A percentile compares a stretch with the other conserved stretches of the same genome.
Conservation (phyloP, 2,329 filamentous ascomycete species). For the Fusarium sp. region DNA sequence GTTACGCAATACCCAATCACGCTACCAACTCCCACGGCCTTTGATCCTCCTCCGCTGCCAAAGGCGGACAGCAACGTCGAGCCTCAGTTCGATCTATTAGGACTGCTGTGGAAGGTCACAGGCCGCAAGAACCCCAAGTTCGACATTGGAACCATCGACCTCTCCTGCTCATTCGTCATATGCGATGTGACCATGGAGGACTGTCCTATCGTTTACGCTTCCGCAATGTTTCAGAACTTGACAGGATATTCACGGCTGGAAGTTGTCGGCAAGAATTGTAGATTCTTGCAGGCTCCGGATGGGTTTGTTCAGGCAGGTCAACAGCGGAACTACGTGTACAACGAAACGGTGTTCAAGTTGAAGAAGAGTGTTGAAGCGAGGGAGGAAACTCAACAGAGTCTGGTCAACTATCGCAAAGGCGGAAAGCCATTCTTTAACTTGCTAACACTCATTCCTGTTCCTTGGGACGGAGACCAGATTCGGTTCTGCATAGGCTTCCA, state of each 20-base stretch:
- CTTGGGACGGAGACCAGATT: neutral
- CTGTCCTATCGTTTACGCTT: neutral
- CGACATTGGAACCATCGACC: neutral
- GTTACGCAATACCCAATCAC: neutral
- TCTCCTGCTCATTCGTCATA: neutral
- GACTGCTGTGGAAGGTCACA: neutral
- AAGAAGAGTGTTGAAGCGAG: neutral
- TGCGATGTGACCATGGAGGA: neutral
- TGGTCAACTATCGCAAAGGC: neutral
- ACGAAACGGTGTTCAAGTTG: neutral
- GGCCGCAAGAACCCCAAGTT: neutral
- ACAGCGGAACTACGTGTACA: neutral
- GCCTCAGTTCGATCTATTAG: neutral
- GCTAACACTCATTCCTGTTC: neutral
- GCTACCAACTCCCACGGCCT: rapidly evolving
- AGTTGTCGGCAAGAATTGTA: neutral
- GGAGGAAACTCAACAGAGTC: neutral
- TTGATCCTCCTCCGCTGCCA: neutral
- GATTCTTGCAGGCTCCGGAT: neutral
- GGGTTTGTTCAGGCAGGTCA: neutral
- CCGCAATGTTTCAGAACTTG: neutral
- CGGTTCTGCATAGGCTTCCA: neutral
- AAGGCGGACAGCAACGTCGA: neutral
- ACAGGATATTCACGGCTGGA: neutral
- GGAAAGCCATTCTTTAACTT: neutral